phyloP scores from a whole-genome alignment of 192 early-diverging fungal species.

The Gaertneriomyces semiglobifer region DNA sequence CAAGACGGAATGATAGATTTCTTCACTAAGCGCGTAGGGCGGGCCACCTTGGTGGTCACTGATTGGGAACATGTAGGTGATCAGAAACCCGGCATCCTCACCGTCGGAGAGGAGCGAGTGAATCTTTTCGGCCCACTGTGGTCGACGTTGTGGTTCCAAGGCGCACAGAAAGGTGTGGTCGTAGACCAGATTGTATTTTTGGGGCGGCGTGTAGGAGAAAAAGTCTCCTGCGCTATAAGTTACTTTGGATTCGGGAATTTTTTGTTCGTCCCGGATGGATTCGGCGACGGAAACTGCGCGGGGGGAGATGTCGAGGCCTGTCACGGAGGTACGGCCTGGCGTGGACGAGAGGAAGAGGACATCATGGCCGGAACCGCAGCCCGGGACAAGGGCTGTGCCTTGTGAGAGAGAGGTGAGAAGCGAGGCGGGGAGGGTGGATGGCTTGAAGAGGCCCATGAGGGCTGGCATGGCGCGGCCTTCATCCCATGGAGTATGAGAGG shows the following conservation, averaged over 20 bases:
- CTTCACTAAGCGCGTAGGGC: constrained; percentile 64
- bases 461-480: no score
- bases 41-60: constrained; percentile 58
- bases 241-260: constrained; percentile 38
- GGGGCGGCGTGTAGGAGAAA: constrained; percentile 51
- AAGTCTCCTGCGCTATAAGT: constrained; percentile 66
- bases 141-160: constrained; percentile 58
- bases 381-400: constrained; percentile 30
- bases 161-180: constrained; percentile 91
- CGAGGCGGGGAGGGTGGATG: no score
- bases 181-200: constrained; percentile 65
- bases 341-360: constrained; percentile 66
- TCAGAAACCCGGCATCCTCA: constrained; percentile 50
- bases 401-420: not conserved
- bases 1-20: constrained; percentile 52
- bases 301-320: constrained; percentile 67
- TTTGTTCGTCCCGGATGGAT: constrained; percentile 41
- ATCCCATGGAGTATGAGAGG: no score
- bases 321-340: constrained; percentile 48
- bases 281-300: constrained; percentile 39
- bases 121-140: constrained; percentile 64
- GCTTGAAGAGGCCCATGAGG: no score
- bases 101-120: constrained; percentile 60
- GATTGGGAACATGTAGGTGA: constrained; percentile 77
- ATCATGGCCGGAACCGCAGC: constrained; percentile 63